Base-by-base conservation (phyloP, 1,139 yeast species). In the Debaryomyces psychrophilus region DNA sequence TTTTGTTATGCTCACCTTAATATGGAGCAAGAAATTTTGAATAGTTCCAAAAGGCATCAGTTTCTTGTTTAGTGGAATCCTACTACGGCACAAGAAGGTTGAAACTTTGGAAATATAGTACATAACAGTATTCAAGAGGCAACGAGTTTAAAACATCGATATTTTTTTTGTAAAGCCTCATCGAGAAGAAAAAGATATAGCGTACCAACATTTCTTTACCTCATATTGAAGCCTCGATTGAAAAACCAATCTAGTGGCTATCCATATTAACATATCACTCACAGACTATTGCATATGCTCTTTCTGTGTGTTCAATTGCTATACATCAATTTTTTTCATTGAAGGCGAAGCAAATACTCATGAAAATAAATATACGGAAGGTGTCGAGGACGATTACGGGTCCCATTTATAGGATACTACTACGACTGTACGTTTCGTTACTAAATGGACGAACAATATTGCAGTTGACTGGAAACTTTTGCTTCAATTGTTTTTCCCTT, bases 401-500 rank as follows among this genome's bases (percentile, higher is more conserved):
- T 18, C 17, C 41, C 14, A 18, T 38, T 17, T 20, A 27, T 18
- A 29, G 26, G 18, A 14, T 26, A 15, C n/a, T 20, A 22, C 28
- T 26, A 18, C 23, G 41, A 17, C n/a, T 20, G 12, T 38, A 38
- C 33, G 5, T 14, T 6, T 38, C 41, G 12, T 28, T 14, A 35
- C 31, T 45, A 12, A 45, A 45, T 14, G 44, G 45, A 8, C 27
- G 43, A 37, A 31, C 43, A 8, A 9, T 37, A 2, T n/a, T 31
- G 31, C 38, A 41, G 38, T 31, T 37, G 20, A 11, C 33, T 9
- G 25, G 31, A n/a, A 37, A 29, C 35, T 15, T 37, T 11, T 37
- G 43, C 26, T 18, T 45, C 2, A 45, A 42, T 37, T 37, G 43
- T 23, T 31, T 37, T 23, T 44, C 41, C 23, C 35, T 47, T 22